These are phyloP conservation scores for Microbotryum silenes-acaulis DNA, from an alignment of 1,284 basidiomycete species.

Conservation along the genomic window DNA sequence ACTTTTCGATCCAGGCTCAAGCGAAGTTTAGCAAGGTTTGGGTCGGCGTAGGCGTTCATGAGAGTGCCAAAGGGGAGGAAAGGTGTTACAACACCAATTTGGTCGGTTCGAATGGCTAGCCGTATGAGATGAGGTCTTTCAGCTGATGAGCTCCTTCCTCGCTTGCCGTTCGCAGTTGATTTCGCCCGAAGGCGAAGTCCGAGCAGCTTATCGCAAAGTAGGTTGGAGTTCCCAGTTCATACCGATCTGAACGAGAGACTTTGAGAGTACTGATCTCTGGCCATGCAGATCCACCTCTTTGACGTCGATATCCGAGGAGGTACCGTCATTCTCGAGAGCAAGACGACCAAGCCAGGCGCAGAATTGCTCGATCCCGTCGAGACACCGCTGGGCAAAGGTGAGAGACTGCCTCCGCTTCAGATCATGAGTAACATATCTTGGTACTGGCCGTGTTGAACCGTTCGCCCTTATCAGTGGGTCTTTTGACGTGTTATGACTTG, in stretches of 20 bases:
- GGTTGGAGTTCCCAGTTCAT: constrained; percentile 3
- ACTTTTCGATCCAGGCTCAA: constrained; percentile 9
- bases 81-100: constrained; percentile 24
- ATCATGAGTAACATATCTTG: not conserved
- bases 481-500: constrained; percentile 51
- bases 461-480: constrained; percentile 34
- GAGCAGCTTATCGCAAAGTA: constrained; percentile 44
- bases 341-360: constrained; percentile 42
- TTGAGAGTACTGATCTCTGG: not conserved
- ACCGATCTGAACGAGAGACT: not conserved
- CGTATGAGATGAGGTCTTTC: constrained; percentile 32
- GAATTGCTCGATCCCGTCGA: constrained; percentile 38
- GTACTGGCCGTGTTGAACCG: not conserved
- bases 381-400: constrained; percentile 41
- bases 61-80: constrained; percentile 36
- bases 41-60: constrained; percentile 47
- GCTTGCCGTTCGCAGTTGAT: constrained; percentile 40
- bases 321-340: constrained; percentile 37
- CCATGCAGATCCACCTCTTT: constrained; percentile 45
- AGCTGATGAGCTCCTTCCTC: too few relatives aligned
- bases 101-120: constrained; percentile 16
- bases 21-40: constrained; percentile 42
- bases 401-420: constrained; percentile 8
- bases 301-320: constrained; percentile 46
- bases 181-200: constrained; percentile 40